Evolutionary conservation across 129 eudicot species (phyloP).

Genomic region (Mikania micrantha): DNA sequence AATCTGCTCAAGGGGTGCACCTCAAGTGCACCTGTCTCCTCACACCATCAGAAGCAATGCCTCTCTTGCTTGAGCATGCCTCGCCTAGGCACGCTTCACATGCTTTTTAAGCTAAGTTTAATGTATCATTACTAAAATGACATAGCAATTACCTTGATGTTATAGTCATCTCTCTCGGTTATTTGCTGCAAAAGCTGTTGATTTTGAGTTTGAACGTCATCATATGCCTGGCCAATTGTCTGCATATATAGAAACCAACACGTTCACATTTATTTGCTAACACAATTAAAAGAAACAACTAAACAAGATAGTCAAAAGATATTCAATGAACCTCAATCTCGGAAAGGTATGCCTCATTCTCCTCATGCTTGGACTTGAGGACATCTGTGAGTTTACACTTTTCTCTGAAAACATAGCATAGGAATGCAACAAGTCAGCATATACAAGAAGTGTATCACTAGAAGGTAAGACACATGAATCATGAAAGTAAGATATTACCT

Average conservation of each 20-base stretch:
- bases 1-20: no score
- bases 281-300: background rate
- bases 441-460: background rate
- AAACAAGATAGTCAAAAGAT: no score
- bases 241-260: constrained; percentile 29
- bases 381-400: constrained; percentile 49
- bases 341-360: constrained; percentile 88
- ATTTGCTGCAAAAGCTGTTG: constrained; percentile 92
- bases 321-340: constrained; percentile 66
- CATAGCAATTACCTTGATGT: constrained; percentile 53
- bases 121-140: background rate
- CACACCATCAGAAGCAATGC: no score
- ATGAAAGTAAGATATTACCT: constrained; percentile 32
- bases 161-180: constrained; percentile 93
- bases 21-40: no score
- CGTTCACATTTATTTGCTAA: background rate
- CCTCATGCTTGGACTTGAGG: constrained; percentile 76
- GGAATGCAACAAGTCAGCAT: background rate
- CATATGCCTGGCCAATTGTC: constrained; percentile 94
- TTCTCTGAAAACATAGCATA: constrained; percentile 50
- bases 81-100: no score
- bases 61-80: no score
- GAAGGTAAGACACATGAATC: background rate
- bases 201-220: constrained; percentile 83
- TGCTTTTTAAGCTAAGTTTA: no score